Evolutionary conservation across 495 filamentous ascomycete genomes (phyloP).

Genomic region (Aspergillus sclerotiicarbonarius): DNA sequence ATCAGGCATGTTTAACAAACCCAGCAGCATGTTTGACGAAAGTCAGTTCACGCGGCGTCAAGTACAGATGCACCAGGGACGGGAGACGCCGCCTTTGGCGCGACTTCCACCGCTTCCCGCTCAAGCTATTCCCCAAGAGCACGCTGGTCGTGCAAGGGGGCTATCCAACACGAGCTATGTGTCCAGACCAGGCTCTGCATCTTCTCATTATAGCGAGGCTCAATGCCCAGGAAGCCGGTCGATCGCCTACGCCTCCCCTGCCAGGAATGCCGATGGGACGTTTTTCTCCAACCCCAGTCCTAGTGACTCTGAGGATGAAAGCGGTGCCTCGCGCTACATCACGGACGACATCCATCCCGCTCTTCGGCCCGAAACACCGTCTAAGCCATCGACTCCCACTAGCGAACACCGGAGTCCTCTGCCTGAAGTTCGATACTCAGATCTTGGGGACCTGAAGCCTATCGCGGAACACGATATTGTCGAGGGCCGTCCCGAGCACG

Average conservation of each 20-base stretch:
- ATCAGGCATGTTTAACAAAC: constrained; percentile 80
- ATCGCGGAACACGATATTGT: constrained; percentile 37
- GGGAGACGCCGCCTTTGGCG: constrained; percentile 41
- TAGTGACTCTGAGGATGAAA: constrained; percentile 46
- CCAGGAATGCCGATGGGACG: constrained; percentile 25
- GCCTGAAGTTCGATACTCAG: constrained; percentile 43
- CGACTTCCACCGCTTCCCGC: constrained; percentile 36
- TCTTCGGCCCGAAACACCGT: constrained; percentile 24
- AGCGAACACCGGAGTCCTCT: constrained; percentile 30
- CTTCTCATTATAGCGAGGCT: constrained; percentile 44
- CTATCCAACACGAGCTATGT: constrained; percentile 42
- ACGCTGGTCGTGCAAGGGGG: constrained; percentile 35
- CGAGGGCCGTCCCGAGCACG: constrained; percentile 12
- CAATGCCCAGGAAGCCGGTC: constrained; percentile 29
- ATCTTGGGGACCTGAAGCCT: constrained; percentile 43
- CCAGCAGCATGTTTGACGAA: constrained; percentile 73
- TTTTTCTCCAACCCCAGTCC: constrained; percentile 46
- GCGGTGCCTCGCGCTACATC: constrained; percentile 25
- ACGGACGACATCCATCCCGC: constrained; percentile 34
- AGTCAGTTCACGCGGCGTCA: constrained; percentile 81
- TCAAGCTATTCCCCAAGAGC: constrained; percentile 31
- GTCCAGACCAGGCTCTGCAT: constrained; percentile 43
- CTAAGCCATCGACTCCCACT: constrained; percentile 30
- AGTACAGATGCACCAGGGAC: constrained; percentile 70
- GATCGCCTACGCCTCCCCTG: constrained; percentile 32